phyloP scores from a whole-genome alignment of 2,329 filamentous ascomycete species.

The Hysterium pulicare region DNA sequence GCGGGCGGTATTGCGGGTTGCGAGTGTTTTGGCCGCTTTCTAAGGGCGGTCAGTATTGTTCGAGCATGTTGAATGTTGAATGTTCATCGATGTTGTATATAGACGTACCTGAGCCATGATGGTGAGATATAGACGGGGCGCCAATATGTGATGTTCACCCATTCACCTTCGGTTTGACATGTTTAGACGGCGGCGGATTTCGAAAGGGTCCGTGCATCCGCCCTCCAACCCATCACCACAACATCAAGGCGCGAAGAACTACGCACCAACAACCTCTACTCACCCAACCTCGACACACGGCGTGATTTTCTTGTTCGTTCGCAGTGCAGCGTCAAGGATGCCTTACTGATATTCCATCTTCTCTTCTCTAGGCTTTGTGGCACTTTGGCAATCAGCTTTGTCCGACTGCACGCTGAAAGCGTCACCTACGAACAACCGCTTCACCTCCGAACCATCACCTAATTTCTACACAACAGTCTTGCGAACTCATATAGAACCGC shows the following conservation, averaged over 20 bases:
- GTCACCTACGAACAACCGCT: slow-evolving; percentile 31
- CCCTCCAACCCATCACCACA: not conserved
- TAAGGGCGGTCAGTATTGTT: slow-evolving; percentile 16
- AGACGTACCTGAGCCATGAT: slow-evolving; percentile 23
- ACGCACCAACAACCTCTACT: not conserved
- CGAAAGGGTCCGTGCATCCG: not conserved
- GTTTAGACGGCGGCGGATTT: not conserved
- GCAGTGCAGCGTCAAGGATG: no score
- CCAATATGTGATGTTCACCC: slow-evolving; percentile 1
- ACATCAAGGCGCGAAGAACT: slow-evolving; percentile 2
- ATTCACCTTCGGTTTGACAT: not conserved
- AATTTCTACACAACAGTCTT: not conserved
- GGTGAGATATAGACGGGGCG: not conserved
- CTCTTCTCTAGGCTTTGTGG: slow-evolving; percentile 12
- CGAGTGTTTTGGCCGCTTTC: slow-evolving; percentile 59
- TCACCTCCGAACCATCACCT: slow-evolving; percentile 16
- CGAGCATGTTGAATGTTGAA: not conserved
- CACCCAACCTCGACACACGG: no score
- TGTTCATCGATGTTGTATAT: not conserved
- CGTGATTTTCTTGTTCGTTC: no score
- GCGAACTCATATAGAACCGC: slow-evolving; percentile 10
- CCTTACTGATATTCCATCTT: slow-evolving; percentile 11
- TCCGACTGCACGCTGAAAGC: slow-evolving; percentile 29
- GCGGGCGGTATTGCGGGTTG: slow-evolving; percentile 72
- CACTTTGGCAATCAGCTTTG: slow-evolving; percentile 38